Evolutionary conservation across 306 rosid species (phyloP).

Genomic region (Sophora flavescens): DNA sequence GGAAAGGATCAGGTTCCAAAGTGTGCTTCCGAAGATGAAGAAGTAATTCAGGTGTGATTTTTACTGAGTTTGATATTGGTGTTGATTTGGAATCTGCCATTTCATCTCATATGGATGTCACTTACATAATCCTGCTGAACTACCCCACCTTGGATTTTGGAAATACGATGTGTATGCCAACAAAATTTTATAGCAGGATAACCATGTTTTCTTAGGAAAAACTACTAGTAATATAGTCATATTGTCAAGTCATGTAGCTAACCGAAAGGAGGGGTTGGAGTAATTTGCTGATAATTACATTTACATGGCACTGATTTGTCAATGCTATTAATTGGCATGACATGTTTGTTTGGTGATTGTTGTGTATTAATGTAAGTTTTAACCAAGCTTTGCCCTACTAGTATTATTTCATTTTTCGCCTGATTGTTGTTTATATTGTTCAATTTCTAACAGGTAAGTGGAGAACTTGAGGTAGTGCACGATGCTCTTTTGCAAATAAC

Average conservation of each 20-base stretch:
- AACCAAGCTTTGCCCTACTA: not conserved
- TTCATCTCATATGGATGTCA: constrained; percentile 27
- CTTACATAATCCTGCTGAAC: constrained; percentile 21
- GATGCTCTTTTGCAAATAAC: constrained; percentile 93
- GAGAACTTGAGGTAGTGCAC: constrained; percentile 90
- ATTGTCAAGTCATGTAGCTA: constrained; percentile 26
- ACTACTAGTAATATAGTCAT: not conserved
- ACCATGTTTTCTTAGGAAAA: constrained; percentile 15
- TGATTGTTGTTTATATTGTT: constrained; percentile 37
- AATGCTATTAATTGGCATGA: constrained; percentile 16
- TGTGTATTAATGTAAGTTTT: constrained; percentile 3
- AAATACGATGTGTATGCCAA: not conserved
- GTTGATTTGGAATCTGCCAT: constrained; percentile 36
- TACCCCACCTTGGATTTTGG: constrained; percentile 14
- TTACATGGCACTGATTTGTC: constrained; percentile 20
- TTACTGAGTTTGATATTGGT: constrained; percentile 23
- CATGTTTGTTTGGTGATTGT: constrained; percentile 26
- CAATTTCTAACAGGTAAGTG: constrained; percentile 70
- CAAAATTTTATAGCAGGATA: constrained; percentile 3
- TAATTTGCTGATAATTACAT: constrained; percentile 31
- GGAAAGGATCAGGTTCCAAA: constrained; percentile 88
- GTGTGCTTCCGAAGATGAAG: constrained; percentile 90
- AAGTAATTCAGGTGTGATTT: constrained; percentile 78
- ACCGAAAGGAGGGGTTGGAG: constrained; percentile 24
- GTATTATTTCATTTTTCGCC: constrained; percentile 16